A percentile compares a stretch with the other conserved stretches of the same genome.
These are phyloP conservation scores for Colletotrichum agaves DNA, from an alignment of 2,329 filamentous ascomycete genomes.

Conservation along the genomic window DNA sequence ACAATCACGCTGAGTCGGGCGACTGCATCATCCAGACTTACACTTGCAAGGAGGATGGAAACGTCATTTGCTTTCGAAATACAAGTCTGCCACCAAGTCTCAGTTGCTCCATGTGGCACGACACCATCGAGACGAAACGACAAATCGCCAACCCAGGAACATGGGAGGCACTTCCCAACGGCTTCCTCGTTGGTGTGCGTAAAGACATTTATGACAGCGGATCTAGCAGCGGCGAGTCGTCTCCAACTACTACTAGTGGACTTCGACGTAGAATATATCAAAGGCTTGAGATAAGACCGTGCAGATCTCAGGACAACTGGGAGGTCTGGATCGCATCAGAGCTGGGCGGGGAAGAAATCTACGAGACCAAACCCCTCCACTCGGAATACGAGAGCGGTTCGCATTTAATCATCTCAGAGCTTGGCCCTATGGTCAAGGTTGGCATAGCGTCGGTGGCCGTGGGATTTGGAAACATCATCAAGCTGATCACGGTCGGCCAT, in stretches of 20 bases:
- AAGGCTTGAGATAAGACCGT: slow-evolving; percentile 39
- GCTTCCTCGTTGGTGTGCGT: slow-evolving; percentile 72
- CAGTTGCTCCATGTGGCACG: slow-evolving; percentile 62
- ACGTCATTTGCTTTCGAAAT: slow-evolving; percentile 67
- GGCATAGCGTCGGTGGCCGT: slow-evolving; percentile 75
- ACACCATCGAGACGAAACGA: slow-evolving; percentile 62
- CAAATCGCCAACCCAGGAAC: slow-evolving; percentile 70
- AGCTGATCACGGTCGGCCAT: slow-evolving; percentile 74
- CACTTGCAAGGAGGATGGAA: slow-evolving; percentile 61
- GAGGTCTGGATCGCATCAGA: slow-evolving; percentile 65
- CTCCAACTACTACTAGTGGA: slow-evolving; percentile 39
- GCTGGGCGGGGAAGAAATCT: slow-evolving; percentile 54
- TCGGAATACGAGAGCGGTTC: slow-evolving; percentile 54
- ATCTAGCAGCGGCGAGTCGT: slow-evolving; percentile 37
- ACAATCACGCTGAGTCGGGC: slow-evolving; percentile 67
- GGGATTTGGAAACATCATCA: slow-evolving; percentile 78
- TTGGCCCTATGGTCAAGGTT: slow-evolving; percentile 72
- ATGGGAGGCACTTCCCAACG: slow-evolving; percentile 71
- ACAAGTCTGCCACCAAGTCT: slow-evolving; percentile 51
- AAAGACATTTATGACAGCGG: slow-evolving; percentile 49
- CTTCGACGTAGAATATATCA: slow-evolving; percentile 45
- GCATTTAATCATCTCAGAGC: slow-evolving; percentile 71
- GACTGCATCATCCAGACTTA: slow-evolving; percentile 75
- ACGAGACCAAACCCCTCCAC: slow-evolving; percentile 59
- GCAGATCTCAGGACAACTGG: slow-evolving; percentile 54